Conservation (phyloP, 202 grass and related monocot genomes). For the Schoenoplectus tabernaemontani region DNA sequence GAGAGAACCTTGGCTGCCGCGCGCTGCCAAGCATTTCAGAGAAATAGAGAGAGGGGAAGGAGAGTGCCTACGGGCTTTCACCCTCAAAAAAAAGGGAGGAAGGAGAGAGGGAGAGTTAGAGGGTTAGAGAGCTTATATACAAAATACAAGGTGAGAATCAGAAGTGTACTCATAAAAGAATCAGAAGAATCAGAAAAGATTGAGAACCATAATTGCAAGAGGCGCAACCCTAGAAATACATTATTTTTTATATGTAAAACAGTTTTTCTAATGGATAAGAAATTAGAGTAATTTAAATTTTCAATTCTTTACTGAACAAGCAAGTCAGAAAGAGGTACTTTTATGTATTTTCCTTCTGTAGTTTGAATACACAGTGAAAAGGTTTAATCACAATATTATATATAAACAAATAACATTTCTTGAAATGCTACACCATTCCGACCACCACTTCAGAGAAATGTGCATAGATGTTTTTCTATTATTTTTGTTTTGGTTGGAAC, state of each 20-base stretch:
- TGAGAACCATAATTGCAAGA: neutral
- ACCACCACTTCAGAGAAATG: neutral
- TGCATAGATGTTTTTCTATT: neutral
- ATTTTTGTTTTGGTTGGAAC: too few species aligned
- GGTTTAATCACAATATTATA: neutral
- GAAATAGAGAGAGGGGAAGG: neutral
- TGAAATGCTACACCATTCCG: neutral
- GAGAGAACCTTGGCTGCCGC: neutral
- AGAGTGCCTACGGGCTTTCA: neutral
- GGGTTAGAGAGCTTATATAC: neutral
- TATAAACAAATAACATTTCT: neutral
- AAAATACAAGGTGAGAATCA: neutral
- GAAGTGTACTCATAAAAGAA: neutral
- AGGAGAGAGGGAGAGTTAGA: too few species aligned
- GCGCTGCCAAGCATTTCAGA: neutral
- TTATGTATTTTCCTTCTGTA: neutral
- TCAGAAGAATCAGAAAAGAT: slow-evolving; percentile 8
- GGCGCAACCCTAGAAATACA: neutral
- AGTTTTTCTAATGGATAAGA: neutral
- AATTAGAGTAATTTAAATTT: neutral
- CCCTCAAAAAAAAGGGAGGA: too few species aligned
- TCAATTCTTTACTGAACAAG: neutral
- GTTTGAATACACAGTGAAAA: neutral
- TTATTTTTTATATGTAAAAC: neutral
- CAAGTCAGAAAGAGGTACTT: neutral